Base-by-base conservation (phyloP, 2,329 filamentous ascomycete genomes). In the Metarhizium robertsii region DNA sequence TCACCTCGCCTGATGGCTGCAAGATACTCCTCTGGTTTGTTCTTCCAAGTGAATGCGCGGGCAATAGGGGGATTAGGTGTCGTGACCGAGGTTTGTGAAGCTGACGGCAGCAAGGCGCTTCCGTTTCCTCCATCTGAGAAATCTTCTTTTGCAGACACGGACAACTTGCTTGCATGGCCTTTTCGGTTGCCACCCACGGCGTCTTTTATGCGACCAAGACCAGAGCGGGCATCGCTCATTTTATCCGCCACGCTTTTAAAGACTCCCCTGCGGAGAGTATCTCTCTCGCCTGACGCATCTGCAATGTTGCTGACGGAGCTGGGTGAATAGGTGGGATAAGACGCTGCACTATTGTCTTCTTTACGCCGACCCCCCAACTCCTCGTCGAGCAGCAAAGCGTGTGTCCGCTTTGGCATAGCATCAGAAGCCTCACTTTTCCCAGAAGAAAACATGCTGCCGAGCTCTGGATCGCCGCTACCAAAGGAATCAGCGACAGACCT, bases 161-260 rank as follows among this genome's bases (percentile, higher is more conserved):
- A 84, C n/a, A 76, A 75, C 14, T 79, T 77, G 60, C 69, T 76
- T 50, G 66, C 63, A 57, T 86, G 81, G 2, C 79, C 78, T 59
- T 76, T 76, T n/a, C 77, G 66, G 11, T 73, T 73, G 14, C 77
- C 76, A 1, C 89, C 88, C 40, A 96, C 87, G 2, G 85, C 90
- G 66, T 92, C 90, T 65, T 92, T 92, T 67, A 96, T 91, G 40
- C 89, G 85, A 2, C 88, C 88, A 55, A 96, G 79, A 0, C 91
- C 90, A 55, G 87, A 90, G 50, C 87, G 85, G 49, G 90, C 88
- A 69, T 95, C 90, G 59, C 81, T 88, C 66, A 89, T 87, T 61
- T 87, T 87, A 5, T 83, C 88, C 2, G 87, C 87, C 16, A 94
- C 88, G 58, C 85, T 88, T 67, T 89, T 94, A 69, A 92, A 87